phyloP scores from a whole-genome alignment of 148 eudicot genomes.

The Chenopodium quinoa region DNA sequence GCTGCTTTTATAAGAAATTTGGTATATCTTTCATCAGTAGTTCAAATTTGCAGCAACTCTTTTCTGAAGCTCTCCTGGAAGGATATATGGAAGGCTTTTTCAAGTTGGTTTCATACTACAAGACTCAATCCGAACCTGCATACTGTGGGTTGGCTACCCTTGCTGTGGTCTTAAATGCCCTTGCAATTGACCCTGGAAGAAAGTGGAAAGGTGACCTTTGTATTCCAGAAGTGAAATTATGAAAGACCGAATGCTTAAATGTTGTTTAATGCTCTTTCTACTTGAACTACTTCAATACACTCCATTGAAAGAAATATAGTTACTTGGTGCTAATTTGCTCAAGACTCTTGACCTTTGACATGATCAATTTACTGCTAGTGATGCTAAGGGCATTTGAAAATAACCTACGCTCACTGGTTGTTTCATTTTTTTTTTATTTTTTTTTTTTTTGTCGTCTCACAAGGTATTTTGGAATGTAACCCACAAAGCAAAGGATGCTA shows the following conservation, averaged over 20 bases:
- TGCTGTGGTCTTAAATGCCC: conserved; percentile 92
- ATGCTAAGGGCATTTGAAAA: neutral
- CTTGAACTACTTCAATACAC: neutral
- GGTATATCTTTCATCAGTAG: neutral
- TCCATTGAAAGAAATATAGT: neutral
- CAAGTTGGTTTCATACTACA: conserved; percentile 81
- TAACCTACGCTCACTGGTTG: neutral
- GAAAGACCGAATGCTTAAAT: neutral
- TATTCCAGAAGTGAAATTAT: neutral
- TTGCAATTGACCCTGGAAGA: conserved; percentile 89
- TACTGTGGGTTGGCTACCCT: conserved; percentile 97
- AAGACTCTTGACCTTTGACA: neutral
- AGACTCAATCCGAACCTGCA: conserved; percentile 98
- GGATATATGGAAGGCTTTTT: conserved; percentile 87
- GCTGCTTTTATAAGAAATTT: neutral
- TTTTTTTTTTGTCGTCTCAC: neutral
- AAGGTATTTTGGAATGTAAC: neutral
- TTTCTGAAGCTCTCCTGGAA: conserved; percentile 66
- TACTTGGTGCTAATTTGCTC: neutral
- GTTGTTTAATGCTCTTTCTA: neutral
- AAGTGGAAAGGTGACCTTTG: conserved; percentile 83
- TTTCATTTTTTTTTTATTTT: neutral
- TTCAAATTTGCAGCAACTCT: conserved; percentile 62
- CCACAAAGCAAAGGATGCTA: neutral
- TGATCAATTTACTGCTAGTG: neutral